Percentiles rank a stretch among this genome's conserved stretches.
These are phyloP conservation scores for Lecanicillium sp. DNA, from an alignment of 2,329 filamentous ascomycete species.

Conservation along the genomic window DNA sequence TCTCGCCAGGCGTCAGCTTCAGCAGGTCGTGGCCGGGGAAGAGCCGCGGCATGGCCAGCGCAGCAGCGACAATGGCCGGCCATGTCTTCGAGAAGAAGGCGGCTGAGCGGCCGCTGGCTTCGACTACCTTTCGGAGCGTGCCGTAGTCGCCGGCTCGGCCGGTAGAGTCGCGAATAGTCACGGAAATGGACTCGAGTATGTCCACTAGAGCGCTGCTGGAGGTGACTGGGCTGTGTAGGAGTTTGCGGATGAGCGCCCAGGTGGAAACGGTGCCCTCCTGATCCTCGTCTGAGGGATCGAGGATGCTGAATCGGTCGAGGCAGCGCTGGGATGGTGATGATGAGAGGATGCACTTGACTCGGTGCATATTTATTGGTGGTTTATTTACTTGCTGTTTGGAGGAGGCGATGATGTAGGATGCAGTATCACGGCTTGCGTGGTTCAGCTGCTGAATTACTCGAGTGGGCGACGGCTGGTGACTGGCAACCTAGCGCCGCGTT, in stretches of 20 bases:
- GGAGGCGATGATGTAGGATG: no score
- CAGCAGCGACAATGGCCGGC: conserved; percentile 16
- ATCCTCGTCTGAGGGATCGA: conserved; percentile 15
- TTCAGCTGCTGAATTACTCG: no score
- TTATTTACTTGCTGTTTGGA: no score
- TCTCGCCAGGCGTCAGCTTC: conserved; percentile 10
- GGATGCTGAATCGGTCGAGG: conserved; percentile 23
- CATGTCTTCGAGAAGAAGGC: conserved; percentile 13
- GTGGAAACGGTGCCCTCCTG: conserved; percentile 15
- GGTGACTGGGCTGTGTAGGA: conserved; percentile 12
- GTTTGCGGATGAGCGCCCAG: conserved; percentile 18
- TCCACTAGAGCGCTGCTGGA: conserved; percentile 14
- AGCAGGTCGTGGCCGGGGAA: conserved; percentile 14
- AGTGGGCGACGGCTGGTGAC: no score
- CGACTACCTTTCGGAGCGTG: conserved; percentile 12
- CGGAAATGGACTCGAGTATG: conserved; percentile 20
- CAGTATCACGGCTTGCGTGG: no score
- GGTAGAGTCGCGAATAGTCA: conserved; percentile 12
- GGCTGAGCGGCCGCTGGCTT: not conserved
- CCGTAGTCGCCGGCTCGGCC: conserved; percentile 14
- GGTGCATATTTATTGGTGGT: no score
- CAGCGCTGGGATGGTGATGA: conserved; percentile 10
- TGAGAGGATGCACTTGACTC: conserved; percentile 10
- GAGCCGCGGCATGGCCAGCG: conserved; percentile 13
- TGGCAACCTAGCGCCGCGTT: no score